Evolutionary conservation across 2,329 filamentous ascomycete genomes (phyloP), one percentile per base, ranked within the genome.

Genomic region (Pyrenochaeta sp.): DNA sequence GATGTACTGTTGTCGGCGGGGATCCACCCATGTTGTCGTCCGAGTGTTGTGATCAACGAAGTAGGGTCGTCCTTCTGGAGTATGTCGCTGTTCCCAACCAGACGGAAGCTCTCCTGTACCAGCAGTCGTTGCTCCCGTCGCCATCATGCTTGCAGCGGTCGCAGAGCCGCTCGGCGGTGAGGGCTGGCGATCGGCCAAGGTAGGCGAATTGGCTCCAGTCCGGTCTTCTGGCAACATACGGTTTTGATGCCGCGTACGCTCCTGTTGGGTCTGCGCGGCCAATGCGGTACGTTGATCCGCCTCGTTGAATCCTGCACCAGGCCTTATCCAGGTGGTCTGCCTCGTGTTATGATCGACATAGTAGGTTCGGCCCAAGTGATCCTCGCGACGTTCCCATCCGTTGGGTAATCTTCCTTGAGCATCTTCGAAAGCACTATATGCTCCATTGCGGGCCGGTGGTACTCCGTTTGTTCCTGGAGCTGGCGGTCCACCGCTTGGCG

Each of bases 1-100:
- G 60, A 99, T 98, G 80, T 97, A 99, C 78, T 99, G 95, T 79
- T 98, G 95, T 62, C 95, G 90, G 68, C 95, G 89, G 30, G 95
- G 95, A 76, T 99, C 95, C 15, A 99, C 95, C 95, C 95, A 99
- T 0, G 95, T 98, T 0, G 95, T 99, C 1, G 95, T 98, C 65
- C 95, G 88, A 9, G 95, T 98, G 77, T 98, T 99, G 80, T 99
- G 95, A 76, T 99, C 95, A 49, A 99, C 95, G 78, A 97, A 99
- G 80, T 99, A 99, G 8, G 94, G 86, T 50, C 95, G 88, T 28
- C 94, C 93, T 82, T 99, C 95, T 0, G 95, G 94, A 0, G 95
- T 99, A 79, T 92, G 93, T 69, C 95, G 86, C 78, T 97, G 93
- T 79, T 99, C 95, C 95, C 95, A 99, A 28, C 94, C 92, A 22